Base-by-base conservation (phyloP, 225 moss, liverwort and hornwort species). In the Bryoerythrophyllum caledonicum region DNA sequence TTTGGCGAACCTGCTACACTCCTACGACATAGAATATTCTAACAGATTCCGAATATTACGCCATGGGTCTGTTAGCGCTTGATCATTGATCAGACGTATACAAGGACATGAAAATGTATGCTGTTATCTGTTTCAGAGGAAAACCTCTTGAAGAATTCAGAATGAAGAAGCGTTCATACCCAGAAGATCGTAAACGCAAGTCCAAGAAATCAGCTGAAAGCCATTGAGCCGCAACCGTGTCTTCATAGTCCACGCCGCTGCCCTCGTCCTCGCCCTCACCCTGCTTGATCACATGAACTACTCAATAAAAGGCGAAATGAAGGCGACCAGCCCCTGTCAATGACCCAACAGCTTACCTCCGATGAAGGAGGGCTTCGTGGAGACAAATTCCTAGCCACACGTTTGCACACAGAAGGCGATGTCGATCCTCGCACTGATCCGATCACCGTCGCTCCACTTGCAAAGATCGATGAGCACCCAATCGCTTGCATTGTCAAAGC, bases 161-260 rank as follows among this genome's bases (percentile, higher is more conserved):
- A 26, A 21, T 19, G n/a, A 25, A 62, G 71, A 35, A 16, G 23
- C 48, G 19, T 49, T 19, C 70, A 0, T 37, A 85, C 85, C 85
- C 82, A 15, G 85, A 82, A 43, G 85, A 82, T 73, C 82, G 85
- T 76, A 85, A 62, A 19, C 82, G 79, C 73, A 85, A 76, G 61
- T 81, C 63, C 66, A 85, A 68, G 67, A 85, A 81, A 54, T 85
- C 81, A 21, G 85, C 78, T 21, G 81, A 81, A 55, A 79, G 76
- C 82, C 85, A 85, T 73, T 79, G 79, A 10, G 68, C 48, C 16
- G 76, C 52, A 57, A 60, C 28, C 7, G 10, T 10, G 12, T 85
- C 79, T 41, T 82, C 73, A 70, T 79, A 79, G 37, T 76, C 65
- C 44, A 82, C 85, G 23, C n/a, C 20, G 56, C 57, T 71, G 81